Conservation (phyloP, 2,329 filamentous ascomycete species). For the Epichloe coenophiala region DNA sequence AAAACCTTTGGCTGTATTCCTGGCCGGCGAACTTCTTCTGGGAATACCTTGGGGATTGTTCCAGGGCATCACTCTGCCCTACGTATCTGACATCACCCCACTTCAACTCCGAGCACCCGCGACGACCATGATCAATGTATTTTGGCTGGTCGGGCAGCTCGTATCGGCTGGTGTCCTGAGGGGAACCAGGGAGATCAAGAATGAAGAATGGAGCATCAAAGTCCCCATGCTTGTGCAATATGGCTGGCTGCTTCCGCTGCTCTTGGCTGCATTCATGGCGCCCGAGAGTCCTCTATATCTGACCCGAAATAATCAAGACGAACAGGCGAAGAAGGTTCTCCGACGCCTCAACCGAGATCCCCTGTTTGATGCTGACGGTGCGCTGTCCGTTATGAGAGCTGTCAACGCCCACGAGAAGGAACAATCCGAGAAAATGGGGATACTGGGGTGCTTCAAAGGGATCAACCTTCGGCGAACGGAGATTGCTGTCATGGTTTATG, state of each 20-base stretch:
- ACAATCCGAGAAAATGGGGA: not conserved
- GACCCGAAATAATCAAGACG: not conserved
- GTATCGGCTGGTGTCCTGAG: not conserved
- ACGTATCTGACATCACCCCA: conserved; percentile 1
- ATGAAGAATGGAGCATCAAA: not conserved
- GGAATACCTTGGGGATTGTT: conserved; percentile 1
- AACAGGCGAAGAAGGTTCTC: not conserved
- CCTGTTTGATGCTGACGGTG: not conserved
- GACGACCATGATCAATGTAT: conserved; percentile 1
- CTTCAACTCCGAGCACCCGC: not conserved
- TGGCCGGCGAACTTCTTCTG: not conserved
- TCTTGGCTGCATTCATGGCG: not conserved
- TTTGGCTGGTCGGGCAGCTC: conserved; percentile 1
- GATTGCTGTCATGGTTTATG: conserved; percentile 34
- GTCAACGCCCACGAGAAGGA: not conserved
- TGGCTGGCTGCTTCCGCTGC: not conserved
- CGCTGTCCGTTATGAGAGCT: not conserved
- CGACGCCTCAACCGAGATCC: not conserved
- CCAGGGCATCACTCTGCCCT: conserved; percentile 1
- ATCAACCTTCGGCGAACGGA: conserved; percentile 20
- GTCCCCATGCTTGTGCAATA: not conserved
- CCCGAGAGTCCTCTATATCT: not conserved
- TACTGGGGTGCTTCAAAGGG: not conserved
- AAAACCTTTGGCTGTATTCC: not conserved
- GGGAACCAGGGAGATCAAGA: not conserved